Base-by-base conservation (phyloP, 805 yeast genomes). In the Candida chauliodis region DNA sequence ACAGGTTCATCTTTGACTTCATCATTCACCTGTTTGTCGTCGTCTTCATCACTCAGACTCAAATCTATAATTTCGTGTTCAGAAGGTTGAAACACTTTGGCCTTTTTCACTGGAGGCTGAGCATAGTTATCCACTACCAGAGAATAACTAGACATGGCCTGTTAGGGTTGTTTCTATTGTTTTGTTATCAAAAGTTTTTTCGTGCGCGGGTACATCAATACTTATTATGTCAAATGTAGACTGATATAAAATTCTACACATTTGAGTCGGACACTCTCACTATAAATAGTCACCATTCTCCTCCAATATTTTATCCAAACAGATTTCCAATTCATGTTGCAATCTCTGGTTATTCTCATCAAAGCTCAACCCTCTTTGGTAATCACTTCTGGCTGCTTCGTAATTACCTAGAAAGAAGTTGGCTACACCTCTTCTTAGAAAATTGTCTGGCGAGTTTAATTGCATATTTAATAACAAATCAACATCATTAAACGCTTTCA, bases 281-380 rank as follows among this genome's bases (percentile, higher is more conserved):
- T 25, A 56, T 37, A 65, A 55, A 40, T 52, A 44, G 45, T 81
- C 88, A 30, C 86, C 86, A 45, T 77, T 78, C 51, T 76, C 82
- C 47, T 72, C 75, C 22, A 67, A 68, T 23, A 78, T 73, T 49
- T 73, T 64, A 38, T 66, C 69, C 40, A 66, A 58, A 36, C 76
- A 70, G 10, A 69, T 58, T 25, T 58, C 63, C 51, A 76, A 63
- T 49, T 80, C 79, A 25, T 71, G 63, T 28, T 58, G 51, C 30
- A 81, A 56, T 41, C 79, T 65, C 9, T 59, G 58, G 48, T 83
- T 78, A 28, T 64, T 66, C 28, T 79, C 77, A 42, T 66, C 75
- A 49, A 83, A 75, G n/a, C 81, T 66, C 41, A 84, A 65, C 0
- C 90, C 95, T 55, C 90, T 73, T 59, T 83, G 90, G 50, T 81